These are phyloP conservation scores for Rhinocladiella similis DNA, from an alignment of 2,329 filamentous ascomycete species.

Conservation along the genomic window DNA sequence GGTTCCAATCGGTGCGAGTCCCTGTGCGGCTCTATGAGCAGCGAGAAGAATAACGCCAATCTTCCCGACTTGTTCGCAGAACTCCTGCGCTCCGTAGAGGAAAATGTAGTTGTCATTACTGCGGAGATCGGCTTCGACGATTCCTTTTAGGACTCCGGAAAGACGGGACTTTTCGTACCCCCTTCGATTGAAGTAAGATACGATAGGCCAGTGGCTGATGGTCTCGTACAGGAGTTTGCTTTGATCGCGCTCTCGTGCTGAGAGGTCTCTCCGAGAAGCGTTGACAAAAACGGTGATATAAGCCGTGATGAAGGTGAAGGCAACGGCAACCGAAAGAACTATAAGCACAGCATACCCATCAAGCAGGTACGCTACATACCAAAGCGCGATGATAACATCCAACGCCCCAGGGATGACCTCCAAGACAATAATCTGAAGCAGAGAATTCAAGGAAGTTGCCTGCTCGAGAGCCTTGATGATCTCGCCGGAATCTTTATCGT, in stretches of 20 bases:
- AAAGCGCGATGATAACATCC: conserved; percentile 1
- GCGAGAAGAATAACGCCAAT: background rate
- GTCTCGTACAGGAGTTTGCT: conserved; percentile 4
- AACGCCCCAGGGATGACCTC: background rate
- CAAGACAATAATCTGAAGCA: conserved; percentile 3
- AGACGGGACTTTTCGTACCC: background rate
- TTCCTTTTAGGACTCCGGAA: background rate
- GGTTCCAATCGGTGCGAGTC: background rate
- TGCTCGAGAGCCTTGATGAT: conserved; percentile 9
- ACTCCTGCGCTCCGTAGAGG: background rate
- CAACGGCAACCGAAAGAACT: background rate
- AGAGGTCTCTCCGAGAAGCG: background rate
- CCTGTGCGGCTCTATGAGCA: background rate
- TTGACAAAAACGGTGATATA: background rate
- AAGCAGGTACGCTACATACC: background rate
- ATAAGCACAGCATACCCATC: background rate
- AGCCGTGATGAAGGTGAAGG: conserved; percentile 3
- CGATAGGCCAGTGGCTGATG: conserved; percentile 1
- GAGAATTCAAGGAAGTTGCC: conserved; percentile 3
- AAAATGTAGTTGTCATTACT: background rate
- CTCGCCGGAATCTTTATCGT: conserved; percentile 8
- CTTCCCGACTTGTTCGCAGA: background rate
- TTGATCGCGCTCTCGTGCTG: background rate
- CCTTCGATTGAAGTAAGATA: conserved; percentile 1
- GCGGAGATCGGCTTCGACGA: background rate